A percentile compares a stretch with the other conserved stretches of the same genome.
These are phyloP conservation scores for Trichoderma sp. DNA, from an alignment of 2,329 filamentous ascomycete genomes.

Conservation along the genomic window DNA sequence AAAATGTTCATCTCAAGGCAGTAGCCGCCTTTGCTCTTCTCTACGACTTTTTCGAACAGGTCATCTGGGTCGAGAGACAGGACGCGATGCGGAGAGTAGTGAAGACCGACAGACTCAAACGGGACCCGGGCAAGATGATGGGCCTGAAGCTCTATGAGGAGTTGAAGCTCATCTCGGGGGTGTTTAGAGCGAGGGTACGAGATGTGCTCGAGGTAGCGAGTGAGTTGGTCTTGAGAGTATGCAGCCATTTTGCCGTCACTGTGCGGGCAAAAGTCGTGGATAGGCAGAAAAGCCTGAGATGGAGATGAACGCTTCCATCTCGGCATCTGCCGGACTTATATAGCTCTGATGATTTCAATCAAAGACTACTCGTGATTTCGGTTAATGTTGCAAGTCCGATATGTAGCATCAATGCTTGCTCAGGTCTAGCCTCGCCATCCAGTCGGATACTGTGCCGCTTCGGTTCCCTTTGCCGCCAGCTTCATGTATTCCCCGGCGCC, in stretches of 20 bases:
- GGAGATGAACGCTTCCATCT: background rate
- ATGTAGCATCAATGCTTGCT: background rate
- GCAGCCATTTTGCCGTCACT: background rate
- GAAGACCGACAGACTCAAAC: constrained; percentile 53
- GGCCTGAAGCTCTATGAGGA: constrained; percentile 33
- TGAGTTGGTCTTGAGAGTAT: constrained; percentile 29
- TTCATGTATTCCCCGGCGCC: background rate
- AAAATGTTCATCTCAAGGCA: constrained; percentile 50
- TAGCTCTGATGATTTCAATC: background rate
- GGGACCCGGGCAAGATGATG: constrained; percentile 49
- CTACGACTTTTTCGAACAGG: constrained; percentile 46
- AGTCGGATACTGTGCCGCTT: background rate
- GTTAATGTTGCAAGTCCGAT: background rate
- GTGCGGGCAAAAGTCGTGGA: background rate
- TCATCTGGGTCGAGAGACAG: constrained; percentile 39
- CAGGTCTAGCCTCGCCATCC: background rate
- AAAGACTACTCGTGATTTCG: background rate
- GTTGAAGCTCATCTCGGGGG: constrained; percentile 26
- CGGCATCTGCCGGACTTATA: background rate
- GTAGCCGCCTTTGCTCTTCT: constrained; percentile 47
- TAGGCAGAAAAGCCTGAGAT: background rate
- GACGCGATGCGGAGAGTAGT: constrained; percentile 42
- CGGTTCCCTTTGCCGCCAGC: background rate
- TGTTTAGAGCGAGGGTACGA: constrained; percentile 25
- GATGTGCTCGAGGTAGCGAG: constrained; percentile 31